A percentile compares a stretch with the other conserved stretches of the same genome.
phyloP scores from a whole-genome alignment of 2,329 filamentous ascomycete genomes.

The Stagonosporopsis rhizophila region DNA sequence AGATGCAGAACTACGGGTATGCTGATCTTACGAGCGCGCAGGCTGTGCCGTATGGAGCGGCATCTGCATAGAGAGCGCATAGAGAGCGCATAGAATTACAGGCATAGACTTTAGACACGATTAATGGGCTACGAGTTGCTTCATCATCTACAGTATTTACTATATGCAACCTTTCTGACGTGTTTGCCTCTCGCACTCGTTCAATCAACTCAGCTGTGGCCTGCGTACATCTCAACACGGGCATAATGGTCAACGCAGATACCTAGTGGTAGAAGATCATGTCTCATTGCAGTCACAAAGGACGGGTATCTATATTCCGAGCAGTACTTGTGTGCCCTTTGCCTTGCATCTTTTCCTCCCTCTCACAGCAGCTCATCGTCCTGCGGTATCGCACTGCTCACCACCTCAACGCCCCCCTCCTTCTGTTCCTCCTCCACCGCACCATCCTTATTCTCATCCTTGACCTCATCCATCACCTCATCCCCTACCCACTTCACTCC shows the following conservation, averaged over 20 bases:
- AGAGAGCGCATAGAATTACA: not conserved
- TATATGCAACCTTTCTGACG: not conserved
- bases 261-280: not conserved
- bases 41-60: slow-evolving; percentile 48
- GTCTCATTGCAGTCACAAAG: slow-evolving; percentile 17
- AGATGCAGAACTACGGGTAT: slow-evolving; percentile 53
- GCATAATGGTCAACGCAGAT: not conserved
- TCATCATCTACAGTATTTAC: not conserved
- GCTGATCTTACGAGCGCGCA: slow-evolving; percentile 52
- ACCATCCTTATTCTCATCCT: slow-evolving; percentile 22
- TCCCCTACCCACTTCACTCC: not conserved
- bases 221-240: not conserved
- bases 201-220: no score
- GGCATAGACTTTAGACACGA: not conserved
- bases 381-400: not conserved
- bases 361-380: slow-evolving; percentile 37
- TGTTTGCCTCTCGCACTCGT: no score
- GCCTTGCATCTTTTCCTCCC: not conserved
- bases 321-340: not conserved
- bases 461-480: slow-evolving; percentile 19
- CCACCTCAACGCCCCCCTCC: slow-evolving; percentile 23
- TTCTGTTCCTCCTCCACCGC: slow-evolving; percentile 42
- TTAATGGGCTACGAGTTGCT: not conserved
- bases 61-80: not conserved
- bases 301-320: slow-evolving; percentile 18